phyloP scores from a whole-genome alignment of 169 alveolate species.

The Theileria parva region DNA sequence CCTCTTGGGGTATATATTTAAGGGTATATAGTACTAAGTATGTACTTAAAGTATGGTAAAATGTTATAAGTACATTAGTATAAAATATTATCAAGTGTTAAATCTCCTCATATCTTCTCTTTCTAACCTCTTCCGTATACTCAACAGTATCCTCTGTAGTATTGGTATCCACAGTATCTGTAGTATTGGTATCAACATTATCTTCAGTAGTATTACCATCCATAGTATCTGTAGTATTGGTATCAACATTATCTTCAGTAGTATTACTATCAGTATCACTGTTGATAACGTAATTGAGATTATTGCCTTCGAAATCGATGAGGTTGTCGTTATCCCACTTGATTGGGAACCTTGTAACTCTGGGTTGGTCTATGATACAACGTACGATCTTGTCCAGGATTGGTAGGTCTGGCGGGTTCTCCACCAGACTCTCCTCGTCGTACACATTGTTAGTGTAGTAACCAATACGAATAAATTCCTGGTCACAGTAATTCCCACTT shows the following conservation, averaged over 20 bases:
- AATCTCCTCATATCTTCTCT: too few relatives aligned
- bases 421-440: conserved; percentile 89
- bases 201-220: background rate
- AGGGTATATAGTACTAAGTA: too few relatives aligned
- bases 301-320: conserved; percentile 68
- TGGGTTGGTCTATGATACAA: conserved; percentile 93
- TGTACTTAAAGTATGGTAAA: too few relatives aligned
- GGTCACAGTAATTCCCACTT: conserved; percentile 90
- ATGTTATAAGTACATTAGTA: too few relatives aligned
- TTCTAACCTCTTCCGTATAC: background rate
- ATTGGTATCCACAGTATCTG: background rate
- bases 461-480: conserved; percentile 96
- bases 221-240: background rate
- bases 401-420: conserved; percentile 92
- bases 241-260: too few relatives aligned
- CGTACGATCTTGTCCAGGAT: conserved; percentile 88
- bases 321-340: conserved; percentile 87
- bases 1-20: too few relatives aligned
- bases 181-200: background rate
- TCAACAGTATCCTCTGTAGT: background rate
- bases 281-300: conserved; percentile 53
- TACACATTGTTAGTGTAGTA: conserved; percentile 94
- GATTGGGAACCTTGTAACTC: conserved; percentile 95
- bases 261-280: too few relatives aligned
- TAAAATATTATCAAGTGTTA: too few relatives aligned